Conservation (phyloP, 345 rosid genomes). For the Aegle marmelos region DNA sequence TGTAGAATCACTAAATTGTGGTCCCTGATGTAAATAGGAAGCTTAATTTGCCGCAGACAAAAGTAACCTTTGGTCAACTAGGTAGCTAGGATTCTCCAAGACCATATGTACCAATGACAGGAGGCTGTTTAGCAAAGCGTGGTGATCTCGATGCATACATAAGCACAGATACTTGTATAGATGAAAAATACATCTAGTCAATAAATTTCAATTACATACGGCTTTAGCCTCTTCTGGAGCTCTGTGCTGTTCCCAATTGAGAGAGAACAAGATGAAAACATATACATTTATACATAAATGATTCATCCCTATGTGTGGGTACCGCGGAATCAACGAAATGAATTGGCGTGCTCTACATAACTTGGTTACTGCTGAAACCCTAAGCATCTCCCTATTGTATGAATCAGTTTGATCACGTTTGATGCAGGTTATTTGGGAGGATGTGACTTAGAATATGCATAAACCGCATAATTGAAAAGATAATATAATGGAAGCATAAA, state of each 20-base stretch:
- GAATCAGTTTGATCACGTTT: not conserved
- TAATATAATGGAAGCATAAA: not conserved
- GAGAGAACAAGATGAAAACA: not conserved
- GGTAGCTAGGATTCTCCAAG: not conserved
- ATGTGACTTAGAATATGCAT: not conserved
- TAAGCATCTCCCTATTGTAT: not conserved
- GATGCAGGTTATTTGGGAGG: not conserved
- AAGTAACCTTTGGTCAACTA: too few relatives aligned
- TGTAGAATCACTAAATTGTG: constrained; percentile 1
- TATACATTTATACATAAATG: not conserved
- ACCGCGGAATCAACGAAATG: not conserved
- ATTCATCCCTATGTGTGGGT: not conserved
- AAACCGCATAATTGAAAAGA: not conserved
- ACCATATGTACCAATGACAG: not conserved
- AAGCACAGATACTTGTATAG: not conserved
- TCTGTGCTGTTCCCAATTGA: not conserved
- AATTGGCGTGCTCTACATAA: not conserved
- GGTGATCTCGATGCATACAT: not conserved
- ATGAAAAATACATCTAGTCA: not conserved
- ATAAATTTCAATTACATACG: not conserved
- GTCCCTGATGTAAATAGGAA: constrained; percentile 4
- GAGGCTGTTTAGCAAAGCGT: not conserved
- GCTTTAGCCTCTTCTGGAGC: not conserved
- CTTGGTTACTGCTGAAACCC: not conserved
- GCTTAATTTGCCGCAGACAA: too few relatives aligned